phyloP scores from a whole-genome alignment of 2,329 filamentous ascomycete genomes.

The Aspergillus oerlinghausenensis region DNA sequence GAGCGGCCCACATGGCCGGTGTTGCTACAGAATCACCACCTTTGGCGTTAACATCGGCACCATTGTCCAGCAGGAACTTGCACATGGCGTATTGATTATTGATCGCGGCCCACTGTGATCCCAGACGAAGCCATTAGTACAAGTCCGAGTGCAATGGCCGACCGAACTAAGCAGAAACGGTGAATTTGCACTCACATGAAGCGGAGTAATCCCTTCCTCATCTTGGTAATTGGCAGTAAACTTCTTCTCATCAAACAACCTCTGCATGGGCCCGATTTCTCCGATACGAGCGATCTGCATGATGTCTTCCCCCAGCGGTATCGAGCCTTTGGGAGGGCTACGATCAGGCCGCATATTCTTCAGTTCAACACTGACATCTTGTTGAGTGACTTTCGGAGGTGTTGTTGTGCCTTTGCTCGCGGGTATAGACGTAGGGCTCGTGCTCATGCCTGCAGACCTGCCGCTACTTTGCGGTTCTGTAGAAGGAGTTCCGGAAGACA shows the following conservation, averaged over 20 bases:
- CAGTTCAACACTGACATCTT: slow-evolving; percentile 35
- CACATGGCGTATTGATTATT: slow-evolving; percentile 98
- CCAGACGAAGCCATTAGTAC: slow-evolving; percentile 13
- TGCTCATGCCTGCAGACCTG: slow-evolving; percentile 19
- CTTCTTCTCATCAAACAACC: slow-evolving; percentile 77
- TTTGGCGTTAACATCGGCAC: slow-evolving; percentile 89
- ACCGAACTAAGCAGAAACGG: background rate
- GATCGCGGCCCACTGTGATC: slow-evolving; percentile 85
- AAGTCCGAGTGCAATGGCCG: background rate
- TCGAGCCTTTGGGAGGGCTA: slow-evolving; percentile 29
- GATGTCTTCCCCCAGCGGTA: slow-evolving; percentile 66
- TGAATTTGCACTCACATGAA: slow-evolving; percentile 65
- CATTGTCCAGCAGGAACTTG: slow-evolving; percentile 82
- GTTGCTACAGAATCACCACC: slow-evolving; percentile 94
- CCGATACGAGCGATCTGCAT: slow-evolving; percentile 93
- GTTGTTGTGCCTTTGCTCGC: slow-evolving; percentile 29
- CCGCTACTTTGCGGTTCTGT: slow-evolving; percentile 19
- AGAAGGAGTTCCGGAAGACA: slow-evolving; percentile 26
- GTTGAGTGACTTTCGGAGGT: slow-evolving; percentile 28
- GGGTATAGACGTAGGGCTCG: slow-evolving; percentile 21
- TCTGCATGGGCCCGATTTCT: slow-evolving; percentile 81
- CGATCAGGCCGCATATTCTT: slow-evolving; percentile 31
- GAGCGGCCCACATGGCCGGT: slow-evolving; percentile 93
- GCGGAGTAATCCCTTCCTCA: slow-evolving; percentile 87
- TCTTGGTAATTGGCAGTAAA: slow-evolving; percentile 80